Evolutionary conservation across 352 stramenopile genomes (phyloP).

Genomic region (Phytopythium mirpurense): DNA sequence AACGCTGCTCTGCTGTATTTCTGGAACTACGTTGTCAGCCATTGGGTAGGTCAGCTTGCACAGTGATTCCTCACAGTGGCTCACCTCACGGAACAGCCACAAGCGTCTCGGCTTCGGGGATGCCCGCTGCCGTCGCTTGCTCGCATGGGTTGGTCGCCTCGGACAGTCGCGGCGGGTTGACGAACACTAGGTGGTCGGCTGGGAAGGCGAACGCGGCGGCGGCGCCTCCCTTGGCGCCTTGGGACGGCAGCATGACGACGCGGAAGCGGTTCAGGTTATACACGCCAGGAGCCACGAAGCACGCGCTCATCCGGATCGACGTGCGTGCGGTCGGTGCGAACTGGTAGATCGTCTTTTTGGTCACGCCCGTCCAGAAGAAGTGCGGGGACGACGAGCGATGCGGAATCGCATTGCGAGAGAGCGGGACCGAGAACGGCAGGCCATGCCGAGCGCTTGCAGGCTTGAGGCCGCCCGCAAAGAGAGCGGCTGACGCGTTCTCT

Average conservation of each 20-base stretch:
- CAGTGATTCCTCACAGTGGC: too few species aligned
- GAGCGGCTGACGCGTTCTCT: neutral
- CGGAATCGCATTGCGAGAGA: conserved; percentile 1
- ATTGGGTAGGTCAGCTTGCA: too few species aligned
- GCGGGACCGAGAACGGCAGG: conserved; percentile 6
- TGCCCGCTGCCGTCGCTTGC: neutral
- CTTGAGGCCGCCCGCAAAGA: neutral
- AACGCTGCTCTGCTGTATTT: too few species aligned
- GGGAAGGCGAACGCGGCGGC: conserved; percentile 56
- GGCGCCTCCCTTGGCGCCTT: too few species aligned
- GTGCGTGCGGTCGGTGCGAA: conserved; percentile 41
- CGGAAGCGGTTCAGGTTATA: conserved; percentile 85
- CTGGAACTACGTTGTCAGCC: too few species aligned
- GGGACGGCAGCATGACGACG: conserved; percentile 37
- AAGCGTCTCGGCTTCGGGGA: neutral
- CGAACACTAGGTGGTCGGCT: conserved; percentile 73
- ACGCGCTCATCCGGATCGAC: conserved; percentile 60
- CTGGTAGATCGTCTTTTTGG: conserved; percentile 56
- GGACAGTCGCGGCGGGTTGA: conserved; percentile 20
- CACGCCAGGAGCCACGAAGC: conserved; percentile 63
- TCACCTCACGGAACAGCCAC: neutral
- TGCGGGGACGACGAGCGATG: conserved; percentile 32
- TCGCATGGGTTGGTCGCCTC: neutral
- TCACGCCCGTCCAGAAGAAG: conserved; percentile 79
- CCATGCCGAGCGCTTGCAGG: neutral